A percentile compares a stretch with the other conserved stretches of the same genome.
phyloP scores from a whole-genome alignment of 1,284 basidiomycete species.

The Puccinia polysora region DNA sequence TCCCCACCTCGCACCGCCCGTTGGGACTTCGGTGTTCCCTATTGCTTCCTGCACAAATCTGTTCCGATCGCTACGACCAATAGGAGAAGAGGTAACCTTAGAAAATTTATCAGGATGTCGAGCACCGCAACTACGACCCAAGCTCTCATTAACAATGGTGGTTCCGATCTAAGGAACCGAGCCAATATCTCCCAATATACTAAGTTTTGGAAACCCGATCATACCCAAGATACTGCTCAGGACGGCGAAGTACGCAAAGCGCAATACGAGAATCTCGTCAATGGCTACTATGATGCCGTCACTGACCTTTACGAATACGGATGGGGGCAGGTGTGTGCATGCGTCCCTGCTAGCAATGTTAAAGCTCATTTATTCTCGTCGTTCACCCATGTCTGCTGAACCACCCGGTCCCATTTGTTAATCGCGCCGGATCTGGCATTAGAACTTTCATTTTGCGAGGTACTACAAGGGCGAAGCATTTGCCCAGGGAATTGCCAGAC shows the following conservation, averaged over 20 bases:
- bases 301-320: slow-evolving; percentile 97
- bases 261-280: slow-evolving; percentile 88
- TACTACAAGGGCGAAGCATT: slow-evolving; percentile 54
- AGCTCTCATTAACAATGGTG: slow-evolving; percentile 3
- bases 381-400: neutral
- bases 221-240: slow-evolving; percentile 64
- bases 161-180: slow-evolving; percentile 61
- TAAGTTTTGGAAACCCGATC: slow-evolving; percentile 87
- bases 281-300: slow-evolving; percentile 60
- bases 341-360: neutral
- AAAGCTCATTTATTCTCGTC: neutral
- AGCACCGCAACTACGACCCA: neutral
- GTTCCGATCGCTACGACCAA: no score
- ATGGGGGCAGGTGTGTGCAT: slow-evolving; percentile 42
- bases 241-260: slow-evolving; percentile 73
- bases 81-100: no score
- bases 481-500: slow-evolving; percentile 67
- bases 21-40: no score
- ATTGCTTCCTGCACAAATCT: no score
- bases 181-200: slow-evolving; percentile 85
- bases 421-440: slow-evolving; percentile 50
- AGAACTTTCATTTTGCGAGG: slow-evolving; percentile 54
- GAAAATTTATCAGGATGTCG: no score
- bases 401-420: neutral
- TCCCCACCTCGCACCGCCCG: no score